Base-by-base conservation (phyloP, 345 rosid species). In the Gossypium ekmanianum region DNA sequence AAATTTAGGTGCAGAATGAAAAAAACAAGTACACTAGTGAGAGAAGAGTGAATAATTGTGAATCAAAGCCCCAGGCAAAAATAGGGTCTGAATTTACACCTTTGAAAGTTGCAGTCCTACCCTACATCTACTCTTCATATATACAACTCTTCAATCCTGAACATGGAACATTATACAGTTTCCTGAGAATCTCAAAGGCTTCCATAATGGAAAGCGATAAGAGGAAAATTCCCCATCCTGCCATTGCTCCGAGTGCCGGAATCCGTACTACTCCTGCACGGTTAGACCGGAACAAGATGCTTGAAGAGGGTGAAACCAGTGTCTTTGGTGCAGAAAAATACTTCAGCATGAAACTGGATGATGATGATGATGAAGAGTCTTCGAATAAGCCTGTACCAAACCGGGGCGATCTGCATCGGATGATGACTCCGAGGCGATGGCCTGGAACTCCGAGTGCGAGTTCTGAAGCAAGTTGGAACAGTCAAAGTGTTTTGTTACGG, bases 251-350 rank as follows among this genome's bases (percentile, higher is more conserved):
- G 4, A 17, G 9, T 51, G 17, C 7, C 18, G 24, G 61, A 17
- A 27, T 51, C 6, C 61, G 39, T n/a, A 18, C 47, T n/a, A 18
- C 47, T 41, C 80, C 76, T 5, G 44, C 54, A 55, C 73, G 75
- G 61, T 59, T 77, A n/a, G 81, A 75, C 72, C 76, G 80, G 64
- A 62, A 76, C 22, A 79, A 66, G 62, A 13, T 72, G 11, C 11
- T 56, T 2, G 78, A 55, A 65, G 88, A 75, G 51, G 84, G 80
- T 9, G 92, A 84, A 64, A 79, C 85, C 22, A 78, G 88, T 2
- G 82, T 90, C 39, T 88, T 88, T 59, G 83, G 78, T 9, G 89
- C 94, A 39, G 89, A 88, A 65, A 87, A 76, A 73, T 88, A 90
- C 81, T 84, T 84, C 84, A 87, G 84, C 71, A 79, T 74, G 86